Conservation (phyloP, 192 early-diverging fungal species). For the Rhizophagus sp. region DNA sequence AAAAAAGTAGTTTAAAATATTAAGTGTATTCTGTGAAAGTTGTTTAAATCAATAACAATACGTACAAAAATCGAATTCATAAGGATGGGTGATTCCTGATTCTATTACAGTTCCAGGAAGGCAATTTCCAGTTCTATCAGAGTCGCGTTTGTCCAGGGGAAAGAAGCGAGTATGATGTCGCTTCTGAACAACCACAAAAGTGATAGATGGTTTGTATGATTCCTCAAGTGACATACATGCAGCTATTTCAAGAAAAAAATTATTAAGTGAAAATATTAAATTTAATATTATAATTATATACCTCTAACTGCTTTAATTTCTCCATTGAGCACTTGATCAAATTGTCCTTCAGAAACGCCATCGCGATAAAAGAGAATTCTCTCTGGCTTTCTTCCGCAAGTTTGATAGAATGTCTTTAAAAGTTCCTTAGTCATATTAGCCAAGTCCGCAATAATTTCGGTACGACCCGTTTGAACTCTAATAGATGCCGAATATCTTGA, state of each 20-base stretch:
- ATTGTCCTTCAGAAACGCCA: constrained; percentile 89
- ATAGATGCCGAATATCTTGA: constrained; percentile 63
- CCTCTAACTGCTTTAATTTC: constrained; percentile 71
- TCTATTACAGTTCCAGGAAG: constrained; percentile 82
- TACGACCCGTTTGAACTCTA: constrained; percentile 65
- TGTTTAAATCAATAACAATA: background rate
- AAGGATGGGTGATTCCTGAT: constrained; percentile 71
- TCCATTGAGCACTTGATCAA: constrained; percentile 64
- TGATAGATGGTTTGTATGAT: constrained; percentile 76
- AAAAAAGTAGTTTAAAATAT: background rate
- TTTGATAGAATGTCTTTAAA: constrained; percentile 65
- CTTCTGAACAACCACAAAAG: constrained; percentile 85
- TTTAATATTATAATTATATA: background rate
- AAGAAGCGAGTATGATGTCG: constrained; percentile 92
- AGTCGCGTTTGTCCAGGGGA: constrained; percentile 57
- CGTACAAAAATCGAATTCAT: constrained; percentile 82
- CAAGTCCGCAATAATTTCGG: constrained; percentile 73
- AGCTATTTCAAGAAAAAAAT: constrained; percentile 43
- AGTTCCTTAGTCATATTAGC: constrained; percentile 68
- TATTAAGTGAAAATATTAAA: background rate
- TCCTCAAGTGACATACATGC: constrained; percentile 65
- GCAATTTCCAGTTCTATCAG: constrained; percentile 80
- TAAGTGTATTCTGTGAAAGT: background rate
- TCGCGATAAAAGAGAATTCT: constrained; percentile 89
- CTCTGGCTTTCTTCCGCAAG: constrained; percentile 66